phyloP scores from a whole-genome alignment of 192 early-diverging fungal genomes.

The Umbelopsis vinacea region DNA sequence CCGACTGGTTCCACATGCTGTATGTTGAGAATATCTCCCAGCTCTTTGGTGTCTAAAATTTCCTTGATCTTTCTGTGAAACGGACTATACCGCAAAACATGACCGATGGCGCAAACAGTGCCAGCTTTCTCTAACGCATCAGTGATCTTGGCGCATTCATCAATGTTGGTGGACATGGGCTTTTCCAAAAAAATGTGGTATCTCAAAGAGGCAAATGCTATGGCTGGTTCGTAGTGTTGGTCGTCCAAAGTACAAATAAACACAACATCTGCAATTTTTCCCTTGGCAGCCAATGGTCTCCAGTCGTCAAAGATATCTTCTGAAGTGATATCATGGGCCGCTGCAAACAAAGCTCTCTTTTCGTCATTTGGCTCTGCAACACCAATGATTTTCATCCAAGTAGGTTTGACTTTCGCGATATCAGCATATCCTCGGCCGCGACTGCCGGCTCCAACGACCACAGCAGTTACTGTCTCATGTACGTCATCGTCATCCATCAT shows the following conservation, averaged over 20 bases:
- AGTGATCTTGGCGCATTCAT: conserved; percentile 56
- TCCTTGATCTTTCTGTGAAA: conserved; percentile 60
- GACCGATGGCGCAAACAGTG: conserved; percentile 47
- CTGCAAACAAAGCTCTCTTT: conserved; percentile 25
- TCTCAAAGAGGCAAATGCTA: conserved; percentile 52
- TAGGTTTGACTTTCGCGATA: conserved; percentile 43
- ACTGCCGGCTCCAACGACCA: conserved; percentile 53
- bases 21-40: conserved; percentile 67
- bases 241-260: conserved; percentile 56
- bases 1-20: conserved; percentile 71
- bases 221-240: conserved; percentile 51
- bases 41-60: conserved; percentile 52
- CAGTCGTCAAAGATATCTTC: conserved; percentile 47
- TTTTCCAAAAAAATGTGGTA: conserved; percentile 73
- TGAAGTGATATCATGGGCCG: conserved; percentile 32
- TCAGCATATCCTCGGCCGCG: conserved; percentile 39
- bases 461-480: conserved; percentile 37
- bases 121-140: conserved; percentile 44
- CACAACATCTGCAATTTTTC: conserved; percentile 53
- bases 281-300: conserved; percentile 40
- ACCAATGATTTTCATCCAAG: conserved; percentile 50
- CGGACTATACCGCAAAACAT: conserved; percentile 64
- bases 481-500: background rate
- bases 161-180: conserved; percentile 60
- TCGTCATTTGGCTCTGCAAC: conserved; percentile 54